These are phyloP conservation scores for Chloropicon primus DNA, from an alignment of 139 green algal species.

Conservation along the genomic window DNA sequence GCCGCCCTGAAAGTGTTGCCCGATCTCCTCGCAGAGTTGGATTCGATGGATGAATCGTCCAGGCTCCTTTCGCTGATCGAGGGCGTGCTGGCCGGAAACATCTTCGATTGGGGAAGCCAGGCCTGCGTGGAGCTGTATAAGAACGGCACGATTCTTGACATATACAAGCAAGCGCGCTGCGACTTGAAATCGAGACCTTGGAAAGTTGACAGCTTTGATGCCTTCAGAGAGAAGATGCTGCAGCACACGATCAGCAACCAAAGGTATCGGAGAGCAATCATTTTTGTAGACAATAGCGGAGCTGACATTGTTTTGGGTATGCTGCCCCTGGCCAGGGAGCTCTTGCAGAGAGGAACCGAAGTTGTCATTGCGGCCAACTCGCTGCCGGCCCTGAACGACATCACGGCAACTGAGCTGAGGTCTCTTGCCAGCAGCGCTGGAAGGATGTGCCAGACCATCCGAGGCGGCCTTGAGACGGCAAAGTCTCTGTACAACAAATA, in stretches of 20 bases:
- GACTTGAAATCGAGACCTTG: slow-evolving; percentile 49
- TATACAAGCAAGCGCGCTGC: slow-evolving; percentile 46
- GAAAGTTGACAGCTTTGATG: slow-evolving; percentile 75
- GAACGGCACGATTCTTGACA: slow-evolving; percentile 86
- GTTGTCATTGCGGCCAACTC: slow-evolving; percentile 85
- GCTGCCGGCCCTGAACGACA: slow-evolving; percentile 94
- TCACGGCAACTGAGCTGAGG: slow-evolving; percentile 76
- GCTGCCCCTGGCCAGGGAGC: slow-evolving; percentile 81
- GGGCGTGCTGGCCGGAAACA: slow-evolving; percentile 86
- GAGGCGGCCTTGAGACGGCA: neutral
- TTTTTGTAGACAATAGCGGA: slow-evolving; percentile 95
- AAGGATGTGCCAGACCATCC: neutral
- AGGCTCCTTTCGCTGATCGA: slow-evolving; percentile 69
- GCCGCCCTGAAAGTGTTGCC: slow-evolving; percentile 77
- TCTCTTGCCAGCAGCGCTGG: neutral
- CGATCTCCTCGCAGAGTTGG: slow-evolving; percentile 84
- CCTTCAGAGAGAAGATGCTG: slow-evolving; percentile 25
- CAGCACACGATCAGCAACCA: neutral
- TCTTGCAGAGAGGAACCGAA: slow-evolving; percentile 70
- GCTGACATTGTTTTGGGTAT: slow-evolving; percentile 93
- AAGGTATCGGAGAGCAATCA: slow-evolving; percentile 42
- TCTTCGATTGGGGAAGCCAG: slow-evolving; percentile 94
- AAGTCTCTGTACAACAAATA: neutral
- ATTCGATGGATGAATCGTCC: slow-evolving; percentile 36
- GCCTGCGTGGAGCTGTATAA: slow-evolving; percentile 14